These are phyloP conservation scores for Mucor circinelloides DNA, from an alignment of 371 early-diverging fungal genomes.

Conservation along the genomic window DNA sequence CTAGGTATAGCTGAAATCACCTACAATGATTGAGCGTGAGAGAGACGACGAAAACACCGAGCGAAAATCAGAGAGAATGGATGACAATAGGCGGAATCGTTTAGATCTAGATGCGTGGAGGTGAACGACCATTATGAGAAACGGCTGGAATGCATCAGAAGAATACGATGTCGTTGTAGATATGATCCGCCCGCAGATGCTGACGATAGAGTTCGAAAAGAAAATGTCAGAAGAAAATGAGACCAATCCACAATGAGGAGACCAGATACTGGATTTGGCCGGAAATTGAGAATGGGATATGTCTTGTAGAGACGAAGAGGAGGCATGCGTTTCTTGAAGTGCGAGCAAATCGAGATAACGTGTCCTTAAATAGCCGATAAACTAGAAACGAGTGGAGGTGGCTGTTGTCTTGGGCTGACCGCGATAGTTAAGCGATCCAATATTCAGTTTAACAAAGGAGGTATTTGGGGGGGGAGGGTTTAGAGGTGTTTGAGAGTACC, in stretches of 20 bases:
- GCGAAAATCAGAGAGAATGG: neutral
- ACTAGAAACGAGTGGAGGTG: too few species aligned
- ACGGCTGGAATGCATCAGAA: conserved; percentile 3
- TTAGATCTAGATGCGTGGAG: neutral
- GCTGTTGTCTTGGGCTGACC: too few species aligned
- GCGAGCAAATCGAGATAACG: too few species aligned
- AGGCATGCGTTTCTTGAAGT: too few species aligned
- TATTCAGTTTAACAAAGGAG: neutral
- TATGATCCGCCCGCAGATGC: neutral
- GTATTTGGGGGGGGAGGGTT: neutral
- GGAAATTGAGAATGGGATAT: too few species aligned
- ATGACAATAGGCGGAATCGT: neutral
- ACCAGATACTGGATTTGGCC: conserved; percentile 9
- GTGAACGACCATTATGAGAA: neutral
- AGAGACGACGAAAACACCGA: neutral
- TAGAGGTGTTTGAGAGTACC: neutral
- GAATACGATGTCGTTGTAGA: conserved; percentile 8
- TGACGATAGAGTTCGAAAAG: neutral
- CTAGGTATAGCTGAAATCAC: conserved; percentile 13
- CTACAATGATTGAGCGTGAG: conserved; percentile 1
- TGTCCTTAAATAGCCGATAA: too few species aligned
- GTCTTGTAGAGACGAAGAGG: too few species aligned
- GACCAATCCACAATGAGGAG: conserved; percentile 4
- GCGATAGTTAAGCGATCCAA: neutral
- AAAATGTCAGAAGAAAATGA: conserved; percentile 3